Conservation (phyloP, 495 filamentous ascomycete species). For the Penicillium paradoxum region DNA sequence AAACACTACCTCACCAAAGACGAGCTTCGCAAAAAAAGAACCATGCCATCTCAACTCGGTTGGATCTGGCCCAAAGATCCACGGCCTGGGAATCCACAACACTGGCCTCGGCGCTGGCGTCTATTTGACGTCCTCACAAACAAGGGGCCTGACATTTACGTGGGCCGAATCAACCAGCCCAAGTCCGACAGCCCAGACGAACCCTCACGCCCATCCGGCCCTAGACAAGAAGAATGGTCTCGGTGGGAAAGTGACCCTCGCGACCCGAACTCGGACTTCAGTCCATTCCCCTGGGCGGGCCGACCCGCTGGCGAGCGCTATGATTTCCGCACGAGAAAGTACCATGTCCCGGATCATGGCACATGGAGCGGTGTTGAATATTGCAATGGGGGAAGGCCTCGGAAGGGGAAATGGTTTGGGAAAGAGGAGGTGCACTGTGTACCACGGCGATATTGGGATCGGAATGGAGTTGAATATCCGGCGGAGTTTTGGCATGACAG, state of each 20-base stretch:
- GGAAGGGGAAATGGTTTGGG: background rate
- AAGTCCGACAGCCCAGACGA: background rate
- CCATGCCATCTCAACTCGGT: slow-evolving; percentile 16
- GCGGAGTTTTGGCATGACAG: slow-evolving; percentile 24
- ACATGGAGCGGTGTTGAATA: slow-evolving; percentile 31
- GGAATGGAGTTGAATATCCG: slow-evolving; percentile 23
- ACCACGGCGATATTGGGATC: slow-evolving; percentile 29
- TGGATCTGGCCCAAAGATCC: slow-evolving; percentile 43
- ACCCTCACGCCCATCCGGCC: background rate
- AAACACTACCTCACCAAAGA: background rate
- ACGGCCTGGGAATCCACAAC: slow-evolving; percentile 27
- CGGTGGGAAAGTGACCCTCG: slow-evolving; percentile 16
- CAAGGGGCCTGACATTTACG: slow-evolving; percentile 43
- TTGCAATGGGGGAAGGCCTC: slow-evolving; percentile 10
- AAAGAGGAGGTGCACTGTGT: slow-evolving; percentile 18
- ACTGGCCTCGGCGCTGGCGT: slow-evolving; percentile 33
- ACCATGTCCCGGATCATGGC: slow-evolving; percentile 23
- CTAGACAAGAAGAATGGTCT: slow-evolving; percentile 18
- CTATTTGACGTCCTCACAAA: slow-evolving; percentile 34
- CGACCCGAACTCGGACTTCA: slow-evolving; percentile 5
- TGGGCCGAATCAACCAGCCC: slow-evolving; percentile 20
- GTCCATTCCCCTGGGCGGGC: slow-evolving; percentile 13
- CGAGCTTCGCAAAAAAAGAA: background rate
- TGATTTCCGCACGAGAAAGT: slow-evolving; percentile 29
- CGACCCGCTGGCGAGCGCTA: slow-evolving; percentile 17